Evolutionary conservation across 2,329 filamentous ascomycete species (phyloP), one percentile per base, ranked within the genome.

Genomic region (Calonectria crousiana): DNA sequence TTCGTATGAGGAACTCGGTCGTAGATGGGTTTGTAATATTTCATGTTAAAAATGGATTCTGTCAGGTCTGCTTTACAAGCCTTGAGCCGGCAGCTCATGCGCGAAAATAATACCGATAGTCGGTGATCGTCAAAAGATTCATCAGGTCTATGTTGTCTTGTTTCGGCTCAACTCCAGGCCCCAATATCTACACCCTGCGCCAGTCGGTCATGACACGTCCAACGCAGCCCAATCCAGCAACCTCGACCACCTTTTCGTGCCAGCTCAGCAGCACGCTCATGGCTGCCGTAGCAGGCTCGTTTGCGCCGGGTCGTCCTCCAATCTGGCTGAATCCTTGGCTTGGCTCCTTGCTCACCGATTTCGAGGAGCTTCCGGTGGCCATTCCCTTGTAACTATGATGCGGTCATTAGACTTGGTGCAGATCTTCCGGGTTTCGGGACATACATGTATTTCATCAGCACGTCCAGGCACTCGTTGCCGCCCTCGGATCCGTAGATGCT

Each of bases 191-290:
- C 71, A 84, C 96, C 81, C 94, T 97, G 82, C 97, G 93, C 88
- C 96, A 95, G 88, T 99, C 97, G 52, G 95, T 97, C 96, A 99
- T 98, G 78, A 95, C 95, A 81, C 97, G 92, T 76, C 95, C 95
- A 86, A 99, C 97, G 84, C 94, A 95, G 56, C 97, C 97, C 78
- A 95, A 89, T 30, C 97, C 97, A 47, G 95, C 95, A 82, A 98
- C 93, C 82, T 99, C 97, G 6, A 98, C 95, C 76, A 98, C 91
- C 90, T 98, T 99, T 89, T 99, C 97, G 84, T 99, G 97, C 97
- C 97, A 99, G 86, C 95, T 98, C 78, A 99, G 88, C 83, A 99
- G 85, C 67, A 99, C 97, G 83, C 97, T 98, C 97, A 98, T 98
- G 69, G 93, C 94, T 72, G 95, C 93, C 44, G 95, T 94, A 75